phyloP scores from a whole-genome alignment of 2,329 filamentous ascomycete genomes.

The Cyphellophora attinorum region DNA sequence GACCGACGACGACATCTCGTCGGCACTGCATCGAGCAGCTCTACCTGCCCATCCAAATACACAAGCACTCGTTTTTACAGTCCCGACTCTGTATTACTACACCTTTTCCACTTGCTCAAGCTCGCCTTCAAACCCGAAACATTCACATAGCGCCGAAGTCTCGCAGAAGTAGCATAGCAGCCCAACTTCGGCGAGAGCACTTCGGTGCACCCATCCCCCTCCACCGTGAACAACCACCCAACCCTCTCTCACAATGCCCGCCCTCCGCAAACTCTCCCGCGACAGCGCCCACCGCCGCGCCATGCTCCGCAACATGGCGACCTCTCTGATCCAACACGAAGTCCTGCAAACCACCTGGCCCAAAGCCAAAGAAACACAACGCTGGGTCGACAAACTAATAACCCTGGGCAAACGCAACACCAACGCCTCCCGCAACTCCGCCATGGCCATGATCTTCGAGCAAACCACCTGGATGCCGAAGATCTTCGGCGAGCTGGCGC shows the following conservation, averaged over 20 bases:
- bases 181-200: too few relatives aligned
- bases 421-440: conserved; percentile 63
- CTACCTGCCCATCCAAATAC: too few relatives aligned
- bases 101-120: too few relatives aligned
- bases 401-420: conserved; percentile 91
- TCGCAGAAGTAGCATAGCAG: too few relatives aligned
- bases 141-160: too few relatives aligned
- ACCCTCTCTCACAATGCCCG: conserved; percentile 8
- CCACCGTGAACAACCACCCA: conserved; percentile 2
- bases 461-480: conserved; percentile 55
- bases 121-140: too few relatives aligned
- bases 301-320: conserved; percentile 89
- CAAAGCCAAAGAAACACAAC: conserved; percentile 95
- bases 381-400: conserved; percentile 86
- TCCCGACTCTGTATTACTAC: too few relatives aligned
- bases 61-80: too few relatives aligned
- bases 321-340: conserved; percentile 86
- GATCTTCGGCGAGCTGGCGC: conserved; percentile 72
- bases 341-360: conserved; percentile 89
- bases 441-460: conserved; percentile 80
- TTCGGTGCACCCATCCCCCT: conserved; percentile 4
- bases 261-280: conserved; percentile 78
- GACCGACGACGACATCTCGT: too few relatives aligned
- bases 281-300: conserved; percentile 81
- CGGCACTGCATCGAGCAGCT: too few relatives aligned